phyloP scores from a whole-genome alignment of 441 rosid genomes.

The Populus tomentosa region DNA sequence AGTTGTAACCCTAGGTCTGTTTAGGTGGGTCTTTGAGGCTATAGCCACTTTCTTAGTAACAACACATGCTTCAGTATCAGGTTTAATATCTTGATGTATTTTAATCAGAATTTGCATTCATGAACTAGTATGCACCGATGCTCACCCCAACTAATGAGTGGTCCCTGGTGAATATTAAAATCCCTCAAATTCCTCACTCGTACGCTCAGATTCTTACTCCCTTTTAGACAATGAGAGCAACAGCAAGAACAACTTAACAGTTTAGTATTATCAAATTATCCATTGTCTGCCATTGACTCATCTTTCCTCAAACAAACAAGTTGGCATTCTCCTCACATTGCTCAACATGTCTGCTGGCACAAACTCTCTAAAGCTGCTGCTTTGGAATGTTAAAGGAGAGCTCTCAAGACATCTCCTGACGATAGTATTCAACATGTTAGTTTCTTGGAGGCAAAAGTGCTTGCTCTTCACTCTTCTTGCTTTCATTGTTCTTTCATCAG shows the following conservation, averaged over 20 bases:
- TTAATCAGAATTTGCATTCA: not conserved
- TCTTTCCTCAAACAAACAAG: slow-evolving; percentile 70
- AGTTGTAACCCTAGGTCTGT: slow-evolving; percentile 8
- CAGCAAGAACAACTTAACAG: slow-evolving; percentile 28
- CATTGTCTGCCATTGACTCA: slow-evolving; percentile 75
- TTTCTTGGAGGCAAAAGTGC: slow-evolving; percentile 39
- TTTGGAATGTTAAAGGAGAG: slow-evolving; percentile 19
- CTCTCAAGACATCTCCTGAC: slow-evolving; percentile 7
- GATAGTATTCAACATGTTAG: slow-evolving; percentile 30
- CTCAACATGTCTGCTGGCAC: slow-evolving; percentile 59
- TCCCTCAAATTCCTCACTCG: not conserved
- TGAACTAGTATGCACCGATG: not conserved
- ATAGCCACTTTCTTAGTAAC: not conserved
- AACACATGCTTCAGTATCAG: not conserved
- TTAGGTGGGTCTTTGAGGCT: slow-evolving; percentile 3
- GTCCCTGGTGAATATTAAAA: slow-evolving; percentile 5
- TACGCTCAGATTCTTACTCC: slow-evolving; percentile 11
- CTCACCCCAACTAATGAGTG: not conserved
- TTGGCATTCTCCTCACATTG: slow-evolving; percentile 55
- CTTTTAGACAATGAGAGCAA: slow-evolving; percentile 20
- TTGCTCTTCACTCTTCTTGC: slow-evolving; percentile 35
- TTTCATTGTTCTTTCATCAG: slow-evolving; percentile 35
- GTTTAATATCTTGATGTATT: not conserved
- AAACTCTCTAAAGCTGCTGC: slow-evolving; percentile 35
- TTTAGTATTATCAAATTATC: slow-evolving; percentile 38